Evolutionary conservation across 2,329 filamentous ascomycete species (phyloP).

Genomic region (Calonectria pseudoreteaudii): DNA sequence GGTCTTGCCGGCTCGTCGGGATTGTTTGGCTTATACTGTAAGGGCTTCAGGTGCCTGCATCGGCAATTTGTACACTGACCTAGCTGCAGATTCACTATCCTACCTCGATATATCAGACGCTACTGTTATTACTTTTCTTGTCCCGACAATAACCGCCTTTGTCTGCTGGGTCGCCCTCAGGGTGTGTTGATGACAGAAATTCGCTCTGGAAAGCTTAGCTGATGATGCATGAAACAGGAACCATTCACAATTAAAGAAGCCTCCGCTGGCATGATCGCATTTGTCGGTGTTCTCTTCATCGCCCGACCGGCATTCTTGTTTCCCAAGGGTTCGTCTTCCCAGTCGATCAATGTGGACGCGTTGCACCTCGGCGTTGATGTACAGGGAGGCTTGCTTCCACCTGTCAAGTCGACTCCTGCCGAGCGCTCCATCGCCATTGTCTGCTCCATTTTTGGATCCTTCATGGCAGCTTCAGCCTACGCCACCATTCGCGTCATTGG

Average conservation of each 20-base stretch:
- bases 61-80: background rate
- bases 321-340: slow-evolving; percentile 22
- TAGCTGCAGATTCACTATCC: slow-evolving; percentile 56
- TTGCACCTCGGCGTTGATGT: slow-evolving; percentile 16
- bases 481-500: slow-evolving; percentile 82
- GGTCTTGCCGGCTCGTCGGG: slow-evolving; percentile 74
- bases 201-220: rapidly evolving
- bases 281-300: slow-evolving; percentile 80
- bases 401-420: slow-evolving; percentile 59
- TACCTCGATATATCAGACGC: slow-evolving; percentile 84
- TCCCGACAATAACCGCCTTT: slow-evolving; percentile 75
- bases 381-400: slow-evolving; percentile 41
- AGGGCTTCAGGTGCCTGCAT: background rate
- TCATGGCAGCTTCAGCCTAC: slow-evolving; percentile 77
- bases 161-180: slow-evolving; percentile 69
- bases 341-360: background rate
- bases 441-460: slow-evolving; percentile 75
- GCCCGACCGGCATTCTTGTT: slow-evolving; percentile 75
- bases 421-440: slow-evolving; percentile 75
- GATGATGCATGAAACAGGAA: slow-evolving; percentile 60
- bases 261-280: slow-evolving; percentile 74
- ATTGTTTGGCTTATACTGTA: slow-evolving; percentile 69
- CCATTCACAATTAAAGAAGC: slow-evolving; percentile 79
- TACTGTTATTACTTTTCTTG: slow-evolving; percentile 83
- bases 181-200: slow-evolving; percentile 17